Conservation (phyloP, 139 green algal genomes). For the Chlorella sorokiniana region DNA sequence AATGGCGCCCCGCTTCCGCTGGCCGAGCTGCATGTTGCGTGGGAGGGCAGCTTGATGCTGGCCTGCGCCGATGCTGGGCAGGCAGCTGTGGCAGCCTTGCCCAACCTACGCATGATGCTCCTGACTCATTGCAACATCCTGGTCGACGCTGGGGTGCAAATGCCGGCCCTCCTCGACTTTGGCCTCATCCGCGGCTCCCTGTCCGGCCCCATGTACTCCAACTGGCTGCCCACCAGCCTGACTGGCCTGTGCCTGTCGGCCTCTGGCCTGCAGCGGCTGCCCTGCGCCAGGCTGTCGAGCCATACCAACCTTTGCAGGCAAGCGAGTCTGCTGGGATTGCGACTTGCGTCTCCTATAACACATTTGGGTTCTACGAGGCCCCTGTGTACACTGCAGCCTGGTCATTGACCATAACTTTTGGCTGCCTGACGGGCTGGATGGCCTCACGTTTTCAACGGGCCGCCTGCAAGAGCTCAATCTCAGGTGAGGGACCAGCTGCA, state of each 20-base stretch:
- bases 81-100: neutral
- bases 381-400: slow-evolving; percentile 5
- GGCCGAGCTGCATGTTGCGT: neutral
- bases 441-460: neutral
- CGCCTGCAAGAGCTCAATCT: slow-evolving; percentile 14
- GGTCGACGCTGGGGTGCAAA: neutral
- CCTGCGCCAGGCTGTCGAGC: neutral
- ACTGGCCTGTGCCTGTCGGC: neutral
- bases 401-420: slow-evolving; percentile 2
- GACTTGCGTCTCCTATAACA: neutral
- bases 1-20: neutral
- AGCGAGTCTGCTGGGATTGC: neutral
- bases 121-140: neutral
- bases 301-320: neutral
- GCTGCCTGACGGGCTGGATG: neutral
- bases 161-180: neutral
- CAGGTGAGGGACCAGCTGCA: neutral
- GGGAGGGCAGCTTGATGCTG: neutral
- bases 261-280: neutral
- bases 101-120: neutral
- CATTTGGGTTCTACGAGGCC: too few relatives aligned
- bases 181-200: neutral
- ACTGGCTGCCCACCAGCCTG: neutral
- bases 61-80: neutral
- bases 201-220: neutral